phyloP scores from a whole-genome alignment of 176 grass and related monocot genomes.

The Zoysia japonica region DNA sequence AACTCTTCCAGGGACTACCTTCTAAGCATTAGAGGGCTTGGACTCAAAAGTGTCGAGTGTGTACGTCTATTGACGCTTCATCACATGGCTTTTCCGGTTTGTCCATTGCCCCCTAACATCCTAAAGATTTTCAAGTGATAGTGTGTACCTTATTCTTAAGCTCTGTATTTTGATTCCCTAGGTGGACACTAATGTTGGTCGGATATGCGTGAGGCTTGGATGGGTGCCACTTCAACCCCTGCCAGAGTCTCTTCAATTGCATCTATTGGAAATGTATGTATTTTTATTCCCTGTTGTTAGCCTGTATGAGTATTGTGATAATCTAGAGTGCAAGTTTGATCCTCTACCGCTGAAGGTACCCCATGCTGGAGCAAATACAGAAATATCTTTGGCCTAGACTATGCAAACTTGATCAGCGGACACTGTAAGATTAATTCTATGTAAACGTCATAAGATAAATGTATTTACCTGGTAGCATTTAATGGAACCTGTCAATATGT shows the following conservation, averaged over 20 bases:
- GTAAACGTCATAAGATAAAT: conserved; percentile 10
- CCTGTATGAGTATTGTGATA: conserved; percentile 14
- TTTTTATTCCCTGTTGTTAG: conserved; percentile 9
- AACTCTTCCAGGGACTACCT: conserved; percentile 71
- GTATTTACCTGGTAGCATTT: conserved; percentile 27
- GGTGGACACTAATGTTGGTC: conserved; percentile 95
- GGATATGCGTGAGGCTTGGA: conserved; percentile 91
- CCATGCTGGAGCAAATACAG: conserved; percentile 85
- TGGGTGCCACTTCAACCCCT: conserved; percentile 94
- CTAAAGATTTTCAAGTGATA: background rate
- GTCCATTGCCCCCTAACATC: conserved; percentile 20
- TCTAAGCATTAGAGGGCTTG: conserved; percentile 84
- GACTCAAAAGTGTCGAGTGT: conserved; percentile 90
- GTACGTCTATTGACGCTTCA: conserved; percentile 84
- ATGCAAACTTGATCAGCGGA: conserved; percentile 84
- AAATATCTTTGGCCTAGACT: conserved; percentile 95
- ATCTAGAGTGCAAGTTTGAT: conserved; percentile 29
- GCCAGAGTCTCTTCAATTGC: conserved; percentile 81
- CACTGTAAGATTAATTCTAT: conserved; percentile 63
- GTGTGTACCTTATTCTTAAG: conserved; percentile 16
- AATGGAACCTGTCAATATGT: conserved; percentile 17
- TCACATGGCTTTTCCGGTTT: conserved; percentile 88
- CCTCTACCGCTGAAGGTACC: conserved; percentile 63
- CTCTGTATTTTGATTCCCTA: conserved; percentile 38
- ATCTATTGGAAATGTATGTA: conserved; percentile 78